Base-by-base conservation (phyloP, 768 basidiomycete species). In the Mycena latifolia region DNA sequence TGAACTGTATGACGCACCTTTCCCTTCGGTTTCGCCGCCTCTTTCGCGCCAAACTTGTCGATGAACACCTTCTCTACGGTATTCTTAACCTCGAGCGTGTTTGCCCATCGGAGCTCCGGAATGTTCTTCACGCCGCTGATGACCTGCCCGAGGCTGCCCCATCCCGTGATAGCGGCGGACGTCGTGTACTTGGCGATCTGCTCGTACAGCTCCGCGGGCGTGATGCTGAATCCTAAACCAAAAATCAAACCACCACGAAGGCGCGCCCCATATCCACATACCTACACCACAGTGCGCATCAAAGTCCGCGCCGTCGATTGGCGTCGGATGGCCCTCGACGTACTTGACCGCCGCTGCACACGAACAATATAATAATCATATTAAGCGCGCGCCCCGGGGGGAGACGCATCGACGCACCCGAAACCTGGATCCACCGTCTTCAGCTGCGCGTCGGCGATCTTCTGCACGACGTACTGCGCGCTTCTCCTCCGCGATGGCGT, bases 201-300 rank as follows among this genome's bases (percentile, higher is more conserved):
- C 1, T 74, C 74, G 17, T 84, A 77, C 11, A 99, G 80, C 65
- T 94, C 87, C 47, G 85, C 86, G 0, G 88, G 69, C 0, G 92
- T 88, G 63, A 98, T 91, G 60, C 82, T 87, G 77, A 96, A 92
- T 18, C 94, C 96, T 98, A 43, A 72, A 58, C 27, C 10, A 22
- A 25, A n/a, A 28, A 55, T 61, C n/a, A 67, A 53, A 29, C 46
- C 45, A n/a, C 41, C 18, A 29, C 24, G 48, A 27, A 10, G 14
- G 17, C 12, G 25, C 41, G 56, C 14, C 33, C 47, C n/a, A 56
- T 58, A 47, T 31, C 41, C 15, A 78, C 94, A 71, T 66, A 95
- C 97, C 97, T 64, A 98, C 90, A 67, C 97, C 97, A 75, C 94
- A 95, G 14, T 87, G 82, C 67, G 85, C 81, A 73, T 96, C 85